Percentiles rank a stretch among this genome's conserved stretches.
Conservation (phyloP, 345 rosid species). For the Kernera saxatilis region DNA sequence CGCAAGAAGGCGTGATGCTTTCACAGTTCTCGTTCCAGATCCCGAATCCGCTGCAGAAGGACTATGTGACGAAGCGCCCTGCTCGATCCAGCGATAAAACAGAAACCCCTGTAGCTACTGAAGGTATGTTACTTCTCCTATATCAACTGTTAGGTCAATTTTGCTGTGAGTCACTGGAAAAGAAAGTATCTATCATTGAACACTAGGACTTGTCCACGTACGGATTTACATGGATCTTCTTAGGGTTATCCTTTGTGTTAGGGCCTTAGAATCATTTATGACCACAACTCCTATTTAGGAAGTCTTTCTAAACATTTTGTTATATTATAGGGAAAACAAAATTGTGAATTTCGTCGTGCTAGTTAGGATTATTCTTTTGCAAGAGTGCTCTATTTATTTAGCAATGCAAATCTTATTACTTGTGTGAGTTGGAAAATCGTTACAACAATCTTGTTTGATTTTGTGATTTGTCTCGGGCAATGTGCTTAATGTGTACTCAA, state of each 20-base stretch:
- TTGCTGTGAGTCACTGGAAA: not conserved
- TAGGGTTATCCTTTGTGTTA: no score
- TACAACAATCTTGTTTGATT: not conserved
- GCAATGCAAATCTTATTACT: not conserved
- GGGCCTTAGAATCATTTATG: no score
- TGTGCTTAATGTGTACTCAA: not conserved
- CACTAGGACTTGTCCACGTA: not conserved
- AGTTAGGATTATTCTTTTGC: no score
- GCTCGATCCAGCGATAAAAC: conserved; percentile 33
- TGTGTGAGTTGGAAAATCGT: not conserved
- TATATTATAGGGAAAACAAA: no score
- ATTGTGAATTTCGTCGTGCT: no score
- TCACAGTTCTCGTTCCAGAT: conserved; percentile 70
- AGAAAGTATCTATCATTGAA: not conserved
- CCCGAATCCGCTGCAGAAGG: conserved; percentile 63
- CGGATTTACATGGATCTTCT: not conserved
- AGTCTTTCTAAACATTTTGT: no score
- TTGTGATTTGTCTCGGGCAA: not conserved
- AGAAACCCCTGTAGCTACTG: conserved; percentile 29
- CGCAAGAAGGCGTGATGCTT: conserved; percentile 46
- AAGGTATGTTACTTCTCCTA: conserved; percentile 37
- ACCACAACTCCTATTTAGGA: no score
- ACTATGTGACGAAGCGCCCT: conserved; percentile 63
- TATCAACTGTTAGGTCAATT: not conserved
- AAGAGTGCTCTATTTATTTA: no score